Percentiles rank a stretch among this genome's conserved stretches.
Conservation (phyloP, 164 flowering plant genomes). For the Cinnamomum micranthum region DNA sequence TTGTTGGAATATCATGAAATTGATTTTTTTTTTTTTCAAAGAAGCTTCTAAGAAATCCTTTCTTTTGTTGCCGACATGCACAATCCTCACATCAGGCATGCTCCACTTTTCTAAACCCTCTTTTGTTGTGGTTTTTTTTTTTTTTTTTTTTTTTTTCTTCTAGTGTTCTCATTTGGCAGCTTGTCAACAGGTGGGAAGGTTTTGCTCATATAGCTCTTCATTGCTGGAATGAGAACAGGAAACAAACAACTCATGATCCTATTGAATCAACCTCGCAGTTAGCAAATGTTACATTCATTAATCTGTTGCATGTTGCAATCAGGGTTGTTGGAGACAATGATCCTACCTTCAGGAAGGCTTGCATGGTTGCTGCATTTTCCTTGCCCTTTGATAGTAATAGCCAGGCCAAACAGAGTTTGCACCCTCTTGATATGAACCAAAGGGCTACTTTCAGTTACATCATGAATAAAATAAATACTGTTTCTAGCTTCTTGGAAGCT, state of each 20-base stretch:
- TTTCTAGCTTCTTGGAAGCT: constrained; percentile 37
- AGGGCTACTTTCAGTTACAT: constrained; percentile 38
- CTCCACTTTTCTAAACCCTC: background rate
- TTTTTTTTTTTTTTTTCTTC: background rate
- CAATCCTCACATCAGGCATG: background rate
- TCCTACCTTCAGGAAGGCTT: constrained; percentile 54
- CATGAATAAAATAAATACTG: constrained; percentile 26
- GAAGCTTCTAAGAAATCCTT: no score
- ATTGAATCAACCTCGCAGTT: constrained; percentile 8
- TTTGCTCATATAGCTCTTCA: constrained; percentile 61
- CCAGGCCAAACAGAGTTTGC: constrained; percentile 1
- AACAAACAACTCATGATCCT: constrained; percentile 1
- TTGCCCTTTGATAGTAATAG: constrained; percentile 12
- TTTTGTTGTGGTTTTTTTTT: background rate
- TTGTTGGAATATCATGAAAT: no score
- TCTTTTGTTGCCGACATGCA: background rate
- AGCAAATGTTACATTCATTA: constrained; percentile 25
- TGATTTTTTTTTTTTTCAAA: no score
- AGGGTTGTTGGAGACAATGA: constrained; percentile 43
- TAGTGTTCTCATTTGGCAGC: constrained; percentile 1
- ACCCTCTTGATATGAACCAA: constrained; percentile 27
- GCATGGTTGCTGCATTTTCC: constrained; percentile 52
- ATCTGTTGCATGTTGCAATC: constrained; percentile 54
- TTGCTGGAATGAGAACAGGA: constrained; percentile 40
- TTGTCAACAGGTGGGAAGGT: constrained; percentile 68